These are phyloP conservation scores for Tritrichomonas foetus DNA, from an alignment of 208 protist species.

Conservation along the genomic window DNA sequence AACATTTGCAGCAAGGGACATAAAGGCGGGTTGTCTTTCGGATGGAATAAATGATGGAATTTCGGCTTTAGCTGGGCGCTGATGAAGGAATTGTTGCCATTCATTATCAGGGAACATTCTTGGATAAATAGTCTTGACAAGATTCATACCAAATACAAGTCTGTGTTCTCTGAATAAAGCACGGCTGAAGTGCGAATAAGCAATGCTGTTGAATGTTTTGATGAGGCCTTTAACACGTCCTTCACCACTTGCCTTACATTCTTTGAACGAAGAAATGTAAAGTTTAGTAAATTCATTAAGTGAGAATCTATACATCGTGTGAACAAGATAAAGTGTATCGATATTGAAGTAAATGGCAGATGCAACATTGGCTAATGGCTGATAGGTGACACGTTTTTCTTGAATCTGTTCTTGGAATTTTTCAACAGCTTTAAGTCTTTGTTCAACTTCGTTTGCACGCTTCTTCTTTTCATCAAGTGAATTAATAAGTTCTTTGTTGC, in stretches of 20 bases:
- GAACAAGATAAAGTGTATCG: slow-evolving; percentile 72
- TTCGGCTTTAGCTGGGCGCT: too few relatives aligned
- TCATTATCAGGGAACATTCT: slow-evolving; percentile 20
- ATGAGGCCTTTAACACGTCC: not conserved
- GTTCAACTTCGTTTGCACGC: slow-evolving; percentile 71
- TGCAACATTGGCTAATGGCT: slow-evolving; percentile 75
- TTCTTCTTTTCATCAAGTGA: slow-evolving; percentile 82
- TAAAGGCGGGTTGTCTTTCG: not conserved
- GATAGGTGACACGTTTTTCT: slow-evolving; percentile 80
- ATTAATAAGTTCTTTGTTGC: slow-evolving; percentile 37
- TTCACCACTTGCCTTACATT: not conserved
- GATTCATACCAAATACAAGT: not conserved
- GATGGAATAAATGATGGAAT: not conserved
- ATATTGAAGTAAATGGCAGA: slow-evolving; percentile 82
- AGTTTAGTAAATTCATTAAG: slow-evolving; percentile 76
- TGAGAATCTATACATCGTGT: slow-evolving; percentile 93
- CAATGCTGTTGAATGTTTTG: not conserved
- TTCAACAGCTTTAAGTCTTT: slow-evolving; percentile 72
- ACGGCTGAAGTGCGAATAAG: not conserved
- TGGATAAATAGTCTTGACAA: not conserved
- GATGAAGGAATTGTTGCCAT: not conserved
- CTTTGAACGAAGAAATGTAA: slow-evolving; percentile 44
- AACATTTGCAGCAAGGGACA: not conserved
- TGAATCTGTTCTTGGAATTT: slow-evolving; percentile 78
- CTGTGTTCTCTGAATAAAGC: slow-evolving; percentile 34